Percentiles rank a stretch among this genome's conserved stretches.
Conservation (phyloP, 257 asterid genomes). For the Nicotiana tomentosiformis region DNA sequence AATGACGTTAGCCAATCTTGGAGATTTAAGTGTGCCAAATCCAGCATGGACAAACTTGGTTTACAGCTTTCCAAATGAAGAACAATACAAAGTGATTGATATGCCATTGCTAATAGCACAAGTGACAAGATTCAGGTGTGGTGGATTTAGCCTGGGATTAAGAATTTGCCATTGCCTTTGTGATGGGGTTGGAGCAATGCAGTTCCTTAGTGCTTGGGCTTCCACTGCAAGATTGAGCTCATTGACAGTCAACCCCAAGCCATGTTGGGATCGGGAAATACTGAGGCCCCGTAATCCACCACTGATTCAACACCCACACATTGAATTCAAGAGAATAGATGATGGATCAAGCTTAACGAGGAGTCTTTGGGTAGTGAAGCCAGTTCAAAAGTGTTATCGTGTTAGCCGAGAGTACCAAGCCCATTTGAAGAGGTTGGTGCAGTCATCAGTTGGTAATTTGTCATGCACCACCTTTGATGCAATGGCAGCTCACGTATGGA, state of each 20-base stretch:
- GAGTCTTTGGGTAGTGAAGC: slow-evolving; percentile 57
- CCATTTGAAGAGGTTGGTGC: slow-evolving; percentile 44
- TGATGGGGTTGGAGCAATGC: slow-evolving; percentile 94
- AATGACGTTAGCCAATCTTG: slow-evolving; percentile 44
- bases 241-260: slow-evolving; percentile 37
- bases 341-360: slow-evolving; percentile 45
- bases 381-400: slow-evolving; percentile 63
- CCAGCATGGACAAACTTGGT: slow-evolving; percentile 71
- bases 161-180: slow-evolving; percentile 85
- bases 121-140: slow-evolving; percentile 65
- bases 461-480: slow-evolving; percentile 70
- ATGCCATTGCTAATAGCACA: slow-evolving; percentile 90
- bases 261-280: slow-evolving; percentile 76
- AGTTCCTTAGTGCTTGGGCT: slow-evolving; percentile 78
- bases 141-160: slow-evolving; percentile 78
- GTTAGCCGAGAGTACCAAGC: slow-evolving; percentile 49
- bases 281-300: slow-evolving; percentile 63
- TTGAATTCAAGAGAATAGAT: slow-evolving; percentile 48
- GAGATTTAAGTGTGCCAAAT: slow-evolving; percentile 67
- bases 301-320: slow-evolving; percentile 43
- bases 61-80: slow-evolving; percentile 58
- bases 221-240: slow-evolving; percentile 51
- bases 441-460: slow-evolving; percentile 20
- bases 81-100: slow-evolving; percentile 59
- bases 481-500: slow-evolving; percentile 88